Evolutionary conservation across 164 flowering plant genomes (phyloP), one percentile per base, ranked within the genome.

Genomic region (Berberis thunbergii): DNA sequence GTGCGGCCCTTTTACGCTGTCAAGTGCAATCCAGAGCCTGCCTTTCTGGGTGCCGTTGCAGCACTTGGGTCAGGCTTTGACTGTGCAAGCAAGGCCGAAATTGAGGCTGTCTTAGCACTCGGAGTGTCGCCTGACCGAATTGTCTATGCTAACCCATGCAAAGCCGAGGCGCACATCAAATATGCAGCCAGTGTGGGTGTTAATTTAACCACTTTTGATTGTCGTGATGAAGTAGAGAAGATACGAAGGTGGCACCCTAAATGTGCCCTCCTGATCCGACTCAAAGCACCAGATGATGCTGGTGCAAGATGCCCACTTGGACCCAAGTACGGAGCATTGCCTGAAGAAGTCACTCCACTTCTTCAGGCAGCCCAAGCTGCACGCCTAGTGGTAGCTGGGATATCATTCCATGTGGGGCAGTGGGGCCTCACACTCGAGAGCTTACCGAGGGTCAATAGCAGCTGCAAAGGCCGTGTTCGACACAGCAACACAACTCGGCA

Each of bases 351-450:
- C 39, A 62, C 11, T 3, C 79, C 80, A 4, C 80, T 82, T 9
- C 80, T 82, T 41, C 67, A 66, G 58, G 77, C 80, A 0, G 83
- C 84, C 7, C 71, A 69, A 11, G 57, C 61, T 0, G 75, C 78
- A 0, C 2, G 66, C 11, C 74, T 82, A 6, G 2, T 43, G 1
- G 82, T 82, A 0, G 11, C 46, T 10, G 86, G 86, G 2, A 77
- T 78, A 0, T 71, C 82, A 0, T 82, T 82, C 66, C 86, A 82
- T 41, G 62, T 82, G 4, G n/a, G 86, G 86, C n/a, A 80, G 80
- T 70, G 77, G 73, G 1, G 74, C 67, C 6, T 50, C 69, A 2
- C 11, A 67, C 13, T 38, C 60, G 1, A 49, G 43, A 3, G 76
- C 78, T 1, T 78, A 70, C 67, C 63, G 45, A 2, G 65, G 57